These are phyloP conservation scores for Zizania palustris DNA, from an alignment of 202 grass and related monocot genomes.

Conservation along the genomic window DNA sequence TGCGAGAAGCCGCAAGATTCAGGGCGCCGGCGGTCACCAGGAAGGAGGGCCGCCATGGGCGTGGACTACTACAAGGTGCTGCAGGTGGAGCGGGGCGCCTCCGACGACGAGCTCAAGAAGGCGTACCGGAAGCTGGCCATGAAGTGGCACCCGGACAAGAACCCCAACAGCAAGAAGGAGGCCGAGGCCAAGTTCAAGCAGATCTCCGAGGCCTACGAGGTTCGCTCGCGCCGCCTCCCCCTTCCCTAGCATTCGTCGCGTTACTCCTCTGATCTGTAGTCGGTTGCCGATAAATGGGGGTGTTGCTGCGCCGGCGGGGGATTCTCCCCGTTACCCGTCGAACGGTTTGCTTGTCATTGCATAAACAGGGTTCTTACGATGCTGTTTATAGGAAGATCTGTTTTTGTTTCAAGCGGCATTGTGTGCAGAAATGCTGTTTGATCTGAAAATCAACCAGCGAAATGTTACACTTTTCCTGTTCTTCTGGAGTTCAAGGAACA, in stretches of 20 bases:
- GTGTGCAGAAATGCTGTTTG: constrained; percentile 11
- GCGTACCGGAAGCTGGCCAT: constrained; percentile 91
- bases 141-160: constrained; percentile 92
- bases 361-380: constrained; percentile 5
- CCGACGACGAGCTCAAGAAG: constrained; percentile 87
- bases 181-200: constrained; percentile 93
- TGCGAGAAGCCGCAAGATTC: not conserved
- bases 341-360: not conserved
- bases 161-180: constrained; percentile 74
- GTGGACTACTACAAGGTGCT: constrained; percentile 89
- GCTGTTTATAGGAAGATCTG: constrained; percentile 14
- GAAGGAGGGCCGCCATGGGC: constrained; percentile 56
- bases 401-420: not conserved
- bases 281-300: not conserved
- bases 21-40: constrained; percentile 2
- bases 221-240: not conserved
- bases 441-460: not conserved
- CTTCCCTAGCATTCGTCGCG: not conserved
- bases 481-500: not conserved
- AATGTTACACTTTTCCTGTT: not conserved
- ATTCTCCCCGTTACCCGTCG: not conserved
- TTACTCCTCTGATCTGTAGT: constrained; percentile 35
- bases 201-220: constrained; percentile 91
- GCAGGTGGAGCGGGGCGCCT: constrained; percentile 61
- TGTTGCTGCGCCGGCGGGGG: not conserved